phyloP scores from a whole-genome alignment of 768 basidiomycete genomes.

The Coprinopsis strossmayeri region DNA sequence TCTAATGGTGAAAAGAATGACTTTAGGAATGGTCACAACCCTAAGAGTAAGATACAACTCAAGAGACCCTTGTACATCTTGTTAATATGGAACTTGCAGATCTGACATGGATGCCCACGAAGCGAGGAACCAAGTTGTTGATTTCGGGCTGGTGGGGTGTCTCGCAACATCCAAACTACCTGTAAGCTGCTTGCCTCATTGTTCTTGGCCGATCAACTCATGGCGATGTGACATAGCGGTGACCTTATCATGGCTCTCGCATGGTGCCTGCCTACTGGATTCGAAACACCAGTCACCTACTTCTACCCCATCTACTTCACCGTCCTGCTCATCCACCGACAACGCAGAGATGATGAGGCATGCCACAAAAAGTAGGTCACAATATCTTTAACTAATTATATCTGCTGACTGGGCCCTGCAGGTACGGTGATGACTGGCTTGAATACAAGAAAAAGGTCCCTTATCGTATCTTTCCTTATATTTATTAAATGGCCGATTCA shows the following conservation, averaged over 20 bases:
- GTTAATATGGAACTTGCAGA: slow-evolving; percentile 37
- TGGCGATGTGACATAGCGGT: slow-evolving; percentile 38
- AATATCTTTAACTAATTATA: neutral
- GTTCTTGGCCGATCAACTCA: neutral
- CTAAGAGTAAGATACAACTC: slow-evolving; percentile 61
- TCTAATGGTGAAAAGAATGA: slow-evolving; percentile 94
- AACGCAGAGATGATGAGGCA: slow-evolving; percentile 85
- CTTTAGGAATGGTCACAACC: slow-evolving; percentile 89
- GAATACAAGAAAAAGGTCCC: slow-evolving; percentile 84
- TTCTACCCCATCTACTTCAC: slow-evolving; percentile 90
- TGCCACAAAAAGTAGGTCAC: slow-evolving; percentile 76
- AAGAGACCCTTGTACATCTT: too few species aligned
- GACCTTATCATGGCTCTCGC: slow-evolving; percentile 87
- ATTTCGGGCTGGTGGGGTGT: slow-evolving; percentile 98
- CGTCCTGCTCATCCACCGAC: slow-evolving; percentile 85
- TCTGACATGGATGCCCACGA: slow-evolving; percentile 71
- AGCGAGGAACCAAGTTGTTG: slow-evolving; percentile 82
- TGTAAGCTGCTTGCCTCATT: slow-evolving; percentile 38
- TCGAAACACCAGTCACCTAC: slow-evolving; percentile 90
- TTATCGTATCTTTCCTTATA: slow-evolving; percentile 79
- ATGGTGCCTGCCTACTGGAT: slow-evolving; percentile 92
- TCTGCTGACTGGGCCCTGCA: neutral
- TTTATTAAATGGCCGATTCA: slow-evolving; percentile 41
- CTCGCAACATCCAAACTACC: slow-evolving; percentile 89
- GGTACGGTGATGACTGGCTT: slow-evolving; percentile 93